phyloP scores from a whole-genome alignment of 1,284 basidiomycete genomes.

The Moesziomyces antarcticus region DNA sequence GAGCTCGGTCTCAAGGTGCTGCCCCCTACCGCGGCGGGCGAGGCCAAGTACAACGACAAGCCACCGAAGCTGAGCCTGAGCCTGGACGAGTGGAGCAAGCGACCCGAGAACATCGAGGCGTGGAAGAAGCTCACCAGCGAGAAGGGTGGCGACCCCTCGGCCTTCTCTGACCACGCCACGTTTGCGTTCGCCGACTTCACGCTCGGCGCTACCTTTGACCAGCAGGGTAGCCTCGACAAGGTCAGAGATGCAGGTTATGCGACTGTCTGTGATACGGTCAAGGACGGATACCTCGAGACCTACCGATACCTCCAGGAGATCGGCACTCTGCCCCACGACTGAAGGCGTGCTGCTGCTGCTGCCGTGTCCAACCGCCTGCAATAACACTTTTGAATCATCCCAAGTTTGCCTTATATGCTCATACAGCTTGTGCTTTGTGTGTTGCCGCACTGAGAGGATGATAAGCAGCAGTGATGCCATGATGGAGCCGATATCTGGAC shows the following conservation, averaged over 20 bases:
- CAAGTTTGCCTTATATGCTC: too few relatives aligned
- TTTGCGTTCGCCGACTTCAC: constrained; percentile 47
- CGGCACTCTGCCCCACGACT: constrained; percentile 29
- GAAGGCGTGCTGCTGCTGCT: background rate
- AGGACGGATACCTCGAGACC: constrained; percentile 43
- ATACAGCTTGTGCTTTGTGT: too few relatives aligned
- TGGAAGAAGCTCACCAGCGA: constrained; percentile 41
- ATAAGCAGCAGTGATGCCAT: too few relatives aligned
- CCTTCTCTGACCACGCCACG: constrained; percentile 36
- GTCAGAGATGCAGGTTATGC: constrained; percentile 35
- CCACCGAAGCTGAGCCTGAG: constrained; percentile 38
- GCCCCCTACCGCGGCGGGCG: constrained; percentile 19
- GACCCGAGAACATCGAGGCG: constrained; percentile 27
- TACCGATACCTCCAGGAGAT: constrained; percentile 44
- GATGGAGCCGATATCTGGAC: too few relatives aligned
- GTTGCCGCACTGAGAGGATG: too few relatives aligned
- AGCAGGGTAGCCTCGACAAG: constrained; percentile 41
- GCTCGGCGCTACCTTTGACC: constrained; percentile 43
- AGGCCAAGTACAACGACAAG: constrained; percentile 30
- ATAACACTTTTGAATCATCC: too few relatives aligned
- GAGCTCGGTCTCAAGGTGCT: constrained; percentile 30
- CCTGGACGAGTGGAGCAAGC: constrained; percentile 39
- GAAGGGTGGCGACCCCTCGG: constrained; percentile 31
- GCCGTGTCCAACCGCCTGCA: too few relatives aligned
- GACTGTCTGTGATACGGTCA: constrained; percentile 37